These are phyloP conservation scores for Cystofilobasidium capitatum DNA, from an alignment of 768 basidiomycete species.

Conservation along the genomic window DNA sequence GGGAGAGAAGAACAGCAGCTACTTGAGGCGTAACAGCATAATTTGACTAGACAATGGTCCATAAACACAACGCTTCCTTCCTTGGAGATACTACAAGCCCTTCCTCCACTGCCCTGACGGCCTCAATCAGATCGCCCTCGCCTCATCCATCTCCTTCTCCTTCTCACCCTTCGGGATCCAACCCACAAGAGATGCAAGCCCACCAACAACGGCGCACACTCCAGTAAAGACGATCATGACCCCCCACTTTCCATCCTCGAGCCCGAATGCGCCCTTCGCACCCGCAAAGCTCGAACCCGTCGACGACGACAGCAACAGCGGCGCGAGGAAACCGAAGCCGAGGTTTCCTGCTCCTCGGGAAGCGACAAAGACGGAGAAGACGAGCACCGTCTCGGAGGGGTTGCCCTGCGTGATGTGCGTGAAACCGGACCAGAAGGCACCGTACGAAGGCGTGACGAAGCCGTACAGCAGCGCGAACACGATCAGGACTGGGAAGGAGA, in stretches of 20 bases:
- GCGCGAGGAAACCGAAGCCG: not conserved
- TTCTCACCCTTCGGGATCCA: not conserved
- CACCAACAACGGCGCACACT: not conserved
- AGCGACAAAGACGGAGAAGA: constrained; percentile 2
- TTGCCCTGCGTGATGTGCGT: not conserved
- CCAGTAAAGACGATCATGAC: not conserved
- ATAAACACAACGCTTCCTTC: too few species aligned
- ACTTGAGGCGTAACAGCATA: too few species aligned
- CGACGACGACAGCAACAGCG: not conserved
- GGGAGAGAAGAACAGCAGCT: too few species aligned
- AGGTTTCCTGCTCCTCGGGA: not conserved
- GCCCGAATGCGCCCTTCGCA: not conserved
- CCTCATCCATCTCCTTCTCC: not conserved
- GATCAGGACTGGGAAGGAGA: not conserved
- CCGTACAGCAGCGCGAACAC: not conserved
- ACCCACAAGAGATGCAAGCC: not conserved
- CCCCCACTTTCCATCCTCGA: constrained; percentile 1
- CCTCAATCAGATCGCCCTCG: not conserved
- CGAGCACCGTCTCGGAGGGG: constrained; percentile 12
- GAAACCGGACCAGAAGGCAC: not conserved
- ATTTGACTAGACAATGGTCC: too few species aligned
- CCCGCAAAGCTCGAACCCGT: not conserved
- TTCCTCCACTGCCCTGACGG: too few species aligned
- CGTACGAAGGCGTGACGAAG: not conserved
- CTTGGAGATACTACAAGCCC: too few species aligned